Evolutionary conservation across 345 rosid genomes (phyloP).

Genomic region (Syzygium aromaticum): DNA sequence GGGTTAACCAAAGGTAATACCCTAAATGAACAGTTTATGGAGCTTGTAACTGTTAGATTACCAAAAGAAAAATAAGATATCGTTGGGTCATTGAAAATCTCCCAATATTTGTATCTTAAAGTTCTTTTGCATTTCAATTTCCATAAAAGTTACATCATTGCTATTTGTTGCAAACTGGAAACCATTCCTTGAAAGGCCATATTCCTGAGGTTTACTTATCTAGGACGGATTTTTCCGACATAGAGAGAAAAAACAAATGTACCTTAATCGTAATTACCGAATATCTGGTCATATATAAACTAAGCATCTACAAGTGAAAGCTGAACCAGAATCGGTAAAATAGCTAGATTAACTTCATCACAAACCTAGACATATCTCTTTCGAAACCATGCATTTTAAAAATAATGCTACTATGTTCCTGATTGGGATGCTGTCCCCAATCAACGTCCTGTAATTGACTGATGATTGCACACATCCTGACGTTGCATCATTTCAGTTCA

Average conservation of each 20-base stretch:
- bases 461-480: background rate
- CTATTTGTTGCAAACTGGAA: background rate
- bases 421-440: too few species aligned
- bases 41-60: background rate
- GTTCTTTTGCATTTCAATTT: background rate
- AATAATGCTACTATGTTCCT: too few species aligned
- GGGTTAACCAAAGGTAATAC: background rate
- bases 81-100: background rate
- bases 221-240: background rate
- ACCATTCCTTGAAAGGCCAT: background rate
- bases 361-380: too few species aligned
- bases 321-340: too few species aligned
- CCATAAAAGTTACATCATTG: background rate
- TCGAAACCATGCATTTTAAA: too few species aligned
- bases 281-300: too few species aligned
- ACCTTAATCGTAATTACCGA: background rate
- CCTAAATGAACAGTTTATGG: background rate
- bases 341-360: too few species aligned
- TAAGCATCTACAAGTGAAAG: too few species aligned
- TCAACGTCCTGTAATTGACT: background rate
- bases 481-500: background rate
- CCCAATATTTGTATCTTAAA: background rate
- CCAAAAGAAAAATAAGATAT: background rate
- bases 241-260: background rate
- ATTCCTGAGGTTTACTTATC: background rate